Base-by-base conservation (phyloP, 371 early-diverging fungal genomes). In the Syncephalastrum sp. region DNA sequence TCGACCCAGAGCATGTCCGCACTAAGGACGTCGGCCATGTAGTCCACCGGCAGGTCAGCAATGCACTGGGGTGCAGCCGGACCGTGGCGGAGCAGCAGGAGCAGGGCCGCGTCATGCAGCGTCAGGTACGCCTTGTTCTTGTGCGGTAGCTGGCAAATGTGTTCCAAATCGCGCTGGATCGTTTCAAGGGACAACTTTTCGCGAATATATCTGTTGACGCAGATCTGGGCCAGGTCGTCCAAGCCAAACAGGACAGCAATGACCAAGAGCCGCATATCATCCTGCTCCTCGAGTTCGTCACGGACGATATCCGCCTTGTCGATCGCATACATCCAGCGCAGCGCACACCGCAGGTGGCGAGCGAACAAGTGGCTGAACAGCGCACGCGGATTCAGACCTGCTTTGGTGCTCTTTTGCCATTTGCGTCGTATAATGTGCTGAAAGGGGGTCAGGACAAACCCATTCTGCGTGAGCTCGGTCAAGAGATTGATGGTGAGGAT, bases 11-110 rank as follows among this genome's bases (percentile, higher is more conserved):
- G 47, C 3, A 64, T 58, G 47, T 78, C 79, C 1, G 79, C 75
- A 63, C 68, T 67, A 6, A 78, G 56, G 0, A 78, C 68, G 48
- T 78, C 79, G 0, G 75, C 74, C 75, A 78, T 73, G 47, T 75
- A 78, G 47, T 78, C 75, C 3, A 68, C 71, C 0, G 79, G 79
- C 15, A 78, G 54, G 41, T 61, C 57, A 6, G 74, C 69, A 5
- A 78, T 50, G 1, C 57, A 55, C 1, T 53, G 53, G 0, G 79
- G 64, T 13, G 75, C 33, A n/a, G 71, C 64, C 15, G 79, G 69
- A 0, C 79, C 79, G 27, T 64, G 57, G 3, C 79, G 67, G 44
- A 78, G 60, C 21, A 78, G 43, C 5, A 78, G 52, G 17, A 74
- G 49, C 3, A 78, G 47, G 0, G 75, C 60, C 19, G 79, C 79